Conservation (phyloP, 768 basidiomycete species). For the Kwoniella newhampshirensis region DNA sequence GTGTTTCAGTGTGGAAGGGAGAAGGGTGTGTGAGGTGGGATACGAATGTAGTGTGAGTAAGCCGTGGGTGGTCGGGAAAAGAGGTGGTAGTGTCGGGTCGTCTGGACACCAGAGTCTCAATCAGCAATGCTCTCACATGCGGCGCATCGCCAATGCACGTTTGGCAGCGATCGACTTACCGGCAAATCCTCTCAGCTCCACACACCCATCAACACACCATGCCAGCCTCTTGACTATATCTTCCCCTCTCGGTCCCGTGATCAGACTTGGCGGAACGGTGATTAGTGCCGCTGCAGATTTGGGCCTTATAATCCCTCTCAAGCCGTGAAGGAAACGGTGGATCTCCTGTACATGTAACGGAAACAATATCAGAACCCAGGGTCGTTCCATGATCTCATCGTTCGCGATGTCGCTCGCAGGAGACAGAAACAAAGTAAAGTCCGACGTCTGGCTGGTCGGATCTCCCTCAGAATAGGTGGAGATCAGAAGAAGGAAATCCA, state of each 20-base stretch:
- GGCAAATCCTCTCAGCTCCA: conserved; percentile 75
- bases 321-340: conserved; percentile 67
- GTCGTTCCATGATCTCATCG: no score
- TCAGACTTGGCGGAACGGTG: conserved; percentile 64
- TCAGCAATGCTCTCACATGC: neutral
- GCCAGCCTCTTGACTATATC: conserved; percentile 75
- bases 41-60: conserved; percentile 73
- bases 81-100: conserved; percentile 69
- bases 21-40: conserved; percentile 70
- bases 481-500: no score
- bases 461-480: no score
- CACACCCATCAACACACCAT: conserved; percentile 73
- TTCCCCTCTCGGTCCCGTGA: conserved; percentile 55
- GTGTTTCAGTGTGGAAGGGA: conserved; percentile 75
- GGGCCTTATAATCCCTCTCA: conserved; percentile 58
- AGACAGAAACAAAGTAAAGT: no score
- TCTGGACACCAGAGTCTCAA: conserved; percentile 55
- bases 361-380: no score
- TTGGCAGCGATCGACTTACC: conserved; percentile 58
- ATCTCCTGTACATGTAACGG: conserved; percentile 54
- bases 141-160: neutral
- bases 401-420: no score
- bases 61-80: conserved; percentile 85
- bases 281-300: conserved; percentile 64
- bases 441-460: no score